Base-by-base conservation (phyloP, 495 filamentous ascomycete genomes). In the Tuber indicum region DNA sequence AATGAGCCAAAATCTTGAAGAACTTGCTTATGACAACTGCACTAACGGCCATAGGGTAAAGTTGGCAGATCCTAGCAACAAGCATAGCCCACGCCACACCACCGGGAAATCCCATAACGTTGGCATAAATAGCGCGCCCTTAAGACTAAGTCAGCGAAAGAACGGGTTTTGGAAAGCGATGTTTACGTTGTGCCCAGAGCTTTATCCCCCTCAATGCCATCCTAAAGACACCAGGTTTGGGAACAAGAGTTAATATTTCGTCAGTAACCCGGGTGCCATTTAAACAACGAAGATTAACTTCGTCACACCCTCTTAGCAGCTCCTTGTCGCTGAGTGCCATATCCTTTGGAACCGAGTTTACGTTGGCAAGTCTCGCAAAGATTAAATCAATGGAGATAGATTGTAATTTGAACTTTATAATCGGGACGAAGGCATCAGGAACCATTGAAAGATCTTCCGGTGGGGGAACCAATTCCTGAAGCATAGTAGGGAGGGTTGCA, bases 81-180 rank as follows among this genome's bases (percentile, higher is more conserved):
- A 98, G 87, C 91, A 99, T 97, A 44, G 95, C 96, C 93, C 94
- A 99, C 32, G 96, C 96, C 72, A 99, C 94, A 85, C 96, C 96
- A 76, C 96, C 96, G 16, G 96, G 96, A 79, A 94, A 99, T 23
- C 96, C 96, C 75, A 97, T 93, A 77, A 99, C 92, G 81, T 97
- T 97, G 73, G 93, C 92, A 83, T 98, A 98, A 26, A 98, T 92
- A 17, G 93, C 96, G 75, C 94, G 91, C 21, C 86, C 89, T 91
- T 71, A 75, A 75, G 14, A 73, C 47, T 69, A 45, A 72, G 36
- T 49, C 71, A 77, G 26, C 32, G 32, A 32, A 71, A 41, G 42
- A 43, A 66, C n/a, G 47, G 19, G 32, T 19, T 3, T 26, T 17
- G 44, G 39, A 26, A 26, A 49, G 44, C 17, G 12, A 52, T 26